A percentile compares a stretch with the other conserved stretches of the same genome.
phyloP scores from a whole-genome alignment of 257 asterid genomes.

The Penstemon davidsonii region DNA sequence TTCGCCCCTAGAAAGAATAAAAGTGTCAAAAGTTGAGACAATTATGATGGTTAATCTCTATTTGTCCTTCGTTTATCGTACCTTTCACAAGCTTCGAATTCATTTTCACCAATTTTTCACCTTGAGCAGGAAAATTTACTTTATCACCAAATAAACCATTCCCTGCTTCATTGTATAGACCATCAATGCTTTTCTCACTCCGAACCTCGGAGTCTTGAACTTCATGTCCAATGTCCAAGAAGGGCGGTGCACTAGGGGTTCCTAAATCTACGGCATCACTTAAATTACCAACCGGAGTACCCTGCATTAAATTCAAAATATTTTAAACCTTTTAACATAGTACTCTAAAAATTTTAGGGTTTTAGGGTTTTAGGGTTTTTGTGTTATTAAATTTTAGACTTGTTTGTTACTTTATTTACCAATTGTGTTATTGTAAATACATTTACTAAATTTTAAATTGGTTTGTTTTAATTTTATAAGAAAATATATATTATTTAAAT shows the following conservation, averaged over 20 bases:
- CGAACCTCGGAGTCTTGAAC: constrained; percentile 35
- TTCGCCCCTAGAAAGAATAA: constrained; percentile 49
- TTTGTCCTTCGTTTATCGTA: constrained; percentile 26
- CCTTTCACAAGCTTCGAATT: constrained; percentile 50
- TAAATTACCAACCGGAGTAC: constrained; percentile 71
- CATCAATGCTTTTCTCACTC: constrained; percentile 33
- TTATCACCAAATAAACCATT: constrained; percentile 27
- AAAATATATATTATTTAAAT: too few relatives aligned
- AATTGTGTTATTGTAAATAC: too few relatives aligned
- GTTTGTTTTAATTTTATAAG: too few relatives aligned
- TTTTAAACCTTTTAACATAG: constrained; percentile 9
- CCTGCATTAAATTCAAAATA: constrained; percentile 52
- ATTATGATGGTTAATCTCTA: background rate
- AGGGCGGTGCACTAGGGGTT: constrained; percentile 97
- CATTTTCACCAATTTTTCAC: constrained; percentile 30
- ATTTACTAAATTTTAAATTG: too few relatives aligned
- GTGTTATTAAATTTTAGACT: too few relatives aligned
- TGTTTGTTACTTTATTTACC: too few relatives aligned
- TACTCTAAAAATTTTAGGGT: constrained; percentile 16
- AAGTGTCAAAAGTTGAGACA: background rate
- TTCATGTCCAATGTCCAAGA: constrained; percentile 56
- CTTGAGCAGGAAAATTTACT: constrained; percentile 32
- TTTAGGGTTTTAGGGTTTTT: too few relatives aligned
- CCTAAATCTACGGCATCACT: constrained; percentile 56
- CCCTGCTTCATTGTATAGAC: constrained; percentile 33